phyloP scores from a whole-genome alignment of 805 yeast genomes.

The Metschnikowia continentalis region DNA sequence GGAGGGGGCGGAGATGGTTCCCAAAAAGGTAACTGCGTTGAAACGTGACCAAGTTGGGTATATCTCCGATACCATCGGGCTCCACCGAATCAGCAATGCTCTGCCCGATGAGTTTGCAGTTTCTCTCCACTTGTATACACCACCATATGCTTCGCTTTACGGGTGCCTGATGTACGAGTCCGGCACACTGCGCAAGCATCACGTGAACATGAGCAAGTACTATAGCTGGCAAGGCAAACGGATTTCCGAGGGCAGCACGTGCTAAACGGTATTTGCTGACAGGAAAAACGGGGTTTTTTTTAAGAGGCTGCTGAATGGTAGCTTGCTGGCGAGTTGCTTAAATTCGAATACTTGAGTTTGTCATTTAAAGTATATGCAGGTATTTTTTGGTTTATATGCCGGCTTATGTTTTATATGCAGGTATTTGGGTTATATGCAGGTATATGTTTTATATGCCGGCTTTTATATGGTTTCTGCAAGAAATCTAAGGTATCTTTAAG shows the following conservation, averaged over 20 bases:
- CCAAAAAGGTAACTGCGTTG: slow-evolving; percentile 25
- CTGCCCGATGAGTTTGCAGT: slow-evolving; percentile 43
- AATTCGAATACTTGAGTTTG: too few relatives aligned
- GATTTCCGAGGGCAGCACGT: slow-evolving; percentile 9
- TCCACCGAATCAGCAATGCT: slow-evolving; percentile 59
- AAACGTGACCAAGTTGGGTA: slow-evolving; percentile 51
- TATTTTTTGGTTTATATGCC: too few relatives aligned
- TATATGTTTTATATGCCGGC: too few relatives aligned
- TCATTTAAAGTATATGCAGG: too few relatives aligned
- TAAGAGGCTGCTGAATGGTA: not conserved
- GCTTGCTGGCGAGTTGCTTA: not conserved
- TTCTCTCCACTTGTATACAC: slow-evolving; percentile 69
- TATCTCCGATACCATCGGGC: slow-evolving; percentile 61
- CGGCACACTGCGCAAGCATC: slow-evolving; percentile 45
- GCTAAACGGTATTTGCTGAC: slow-evolving; percentile 6
- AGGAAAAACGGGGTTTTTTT: too few relatives aligned
- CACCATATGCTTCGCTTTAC: slow-evolving; percentile 65
- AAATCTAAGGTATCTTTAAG: too few relatives aligned
- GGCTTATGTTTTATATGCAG: too few relatives aligned
- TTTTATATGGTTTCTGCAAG: too few relatives aligned
- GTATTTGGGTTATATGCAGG: too few relatives aligned
- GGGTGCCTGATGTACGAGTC: slow-evolving; percentile 52
- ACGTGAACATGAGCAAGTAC: slow-evolving; percentile 55
- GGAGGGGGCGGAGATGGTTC: slow-evolving; percentile 23
- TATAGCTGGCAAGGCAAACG: slow-evolving; percentile 58